Evolutionary conservation across 1,284 basidiomycete species (phyloP).

Genomic region (Hymenochaete sp.): DNA sequence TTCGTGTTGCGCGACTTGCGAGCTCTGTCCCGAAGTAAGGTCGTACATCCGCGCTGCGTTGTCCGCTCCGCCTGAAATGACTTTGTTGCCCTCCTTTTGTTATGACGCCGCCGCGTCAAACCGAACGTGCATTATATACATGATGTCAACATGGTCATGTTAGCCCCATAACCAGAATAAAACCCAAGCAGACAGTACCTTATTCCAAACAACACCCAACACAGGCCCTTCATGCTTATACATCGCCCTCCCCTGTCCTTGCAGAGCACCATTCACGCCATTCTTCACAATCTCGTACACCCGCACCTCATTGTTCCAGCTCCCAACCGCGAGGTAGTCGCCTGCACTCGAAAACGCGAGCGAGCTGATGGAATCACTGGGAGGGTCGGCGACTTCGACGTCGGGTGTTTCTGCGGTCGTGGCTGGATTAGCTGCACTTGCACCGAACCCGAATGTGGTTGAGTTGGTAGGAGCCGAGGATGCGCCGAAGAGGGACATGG

Average conservation of each 20-base stretch:
- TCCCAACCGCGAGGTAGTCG: constrained; percentile 67
- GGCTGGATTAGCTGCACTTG: constrained; percentile 33
- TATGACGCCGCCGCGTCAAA: no score
- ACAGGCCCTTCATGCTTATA: constrained; percentile 80
- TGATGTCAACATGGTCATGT: not conserved
- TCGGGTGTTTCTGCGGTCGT: constrained; percentile 32
- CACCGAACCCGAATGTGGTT: constrained; percentile 25
- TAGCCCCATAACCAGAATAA: not conserved
- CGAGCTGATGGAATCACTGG: constrained; percentile 66
- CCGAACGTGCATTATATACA: not conserved
- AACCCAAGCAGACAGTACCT: constrained; percentile 30
- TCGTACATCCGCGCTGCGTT: constrained; percentile 80
- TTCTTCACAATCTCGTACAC: not conserved
- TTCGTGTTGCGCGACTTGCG: constrained; percentile 78
- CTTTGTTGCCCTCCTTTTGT: constrained; percentile 64
- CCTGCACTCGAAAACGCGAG: constrained; percentile 56
- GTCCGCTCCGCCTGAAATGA: constrained; percentile 83
- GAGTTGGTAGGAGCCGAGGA: constrained; percentile 19
- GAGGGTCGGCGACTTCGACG: constrained; percentile 66
- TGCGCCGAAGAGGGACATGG: constrained; percentile 35
- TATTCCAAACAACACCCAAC: constrained; percentile 77
- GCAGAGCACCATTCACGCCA: constrained; percentile 31
- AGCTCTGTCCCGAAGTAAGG: constrained; percentile 60
- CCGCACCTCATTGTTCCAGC: constrained; percentile 72
- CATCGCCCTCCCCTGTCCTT: constrained; percentile 72